Base-by-base conservation (phyloP, 2,329 filamentous ascomycete species). In the Myotisia sp. region DNA sequence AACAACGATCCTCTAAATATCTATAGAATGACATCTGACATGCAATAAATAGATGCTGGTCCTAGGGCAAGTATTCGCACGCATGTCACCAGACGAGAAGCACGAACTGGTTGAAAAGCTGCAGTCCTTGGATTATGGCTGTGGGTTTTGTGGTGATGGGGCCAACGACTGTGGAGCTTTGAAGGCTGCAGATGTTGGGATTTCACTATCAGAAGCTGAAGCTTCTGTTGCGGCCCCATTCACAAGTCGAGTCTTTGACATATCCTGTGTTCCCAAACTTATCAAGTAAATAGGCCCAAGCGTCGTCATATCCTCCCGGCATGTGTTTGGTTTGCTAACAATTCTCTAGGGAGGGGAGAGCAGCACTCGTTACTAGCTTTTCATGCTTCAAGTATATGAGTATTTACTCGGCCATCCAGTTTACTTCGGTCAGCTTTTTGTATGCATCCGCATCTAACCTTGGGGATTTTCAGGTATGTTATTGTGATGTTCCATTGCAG, bases 331-430 rank as follows among this genome's bases (percentile, higher is more conserved):
- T 50, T 17, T 9, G n/a, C 29, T 32, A 24, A 32, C 10, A 14
- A 22, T 33, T 24, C 4, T 32, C 43, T 57, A 76, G 85, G 44
- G 90, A 98, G 64, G 90, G 90, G 13, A 76, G 92, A 42, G 87
- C 87, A 13, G 83, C 92, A 21, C 69, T 98, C 21, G 86, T 95
- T n/a, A 98, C 90, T 8, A 93, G 85, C 58, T 98, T 98, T 63
- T 92, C 83, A 62, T 98, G 90, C 63, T 98, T 98, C 70, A 98
- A 95, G 64, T 98, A 92, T 60, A 98, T 98, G 92, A 92, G 82
- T 48, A 62, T 98, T 44, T 98, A 98, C 64, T 95, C 86, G 2
- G 87, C 90, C n/a, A 98, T 98, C 44, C 90, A 98, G 56, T 98
- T 98, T 63, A 92, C 84, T 5, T 84, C 83, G 1, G 92, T 98